Evolutionary conservation across 2,329 filamentous ascomycete species (phyloP).

Genomic region (Pseudocercospora eumusae): DNA sequence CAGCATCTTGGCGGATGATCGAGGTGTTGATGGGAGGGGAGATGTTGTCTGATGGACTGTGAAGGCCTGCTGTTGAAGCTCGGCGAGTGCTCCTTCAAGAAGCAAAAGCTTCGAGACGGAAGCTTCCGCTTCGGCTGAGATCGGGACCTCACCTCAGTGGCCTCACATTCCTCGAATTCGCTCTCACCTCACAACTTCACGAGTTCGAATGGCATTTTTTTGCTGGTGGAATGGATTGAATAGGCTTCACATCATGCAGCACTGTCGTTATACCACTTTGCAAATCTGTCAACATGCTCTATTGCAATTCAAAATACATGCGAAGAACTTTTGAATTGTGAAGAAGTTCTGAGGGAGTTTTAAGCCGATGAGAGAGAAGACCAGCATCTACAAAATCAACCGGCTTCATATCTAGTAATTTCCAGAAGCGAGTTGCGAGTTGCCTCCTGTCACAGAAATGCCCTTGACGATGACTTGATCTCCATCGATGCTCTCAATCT

Average conservation of each 20-base stretch:
- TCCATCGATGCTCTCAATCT: constrained; percentile 57
- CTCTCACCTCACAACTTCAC: neutral
- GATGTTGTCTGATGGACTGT: constrained; percentile 7
- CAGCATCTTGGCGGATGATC: constrained; percentile 74
- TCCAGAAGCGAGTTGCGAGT: constrained; percentile 34
- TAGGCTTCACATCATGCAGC: no score
- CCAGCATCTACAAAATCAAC: neutral
- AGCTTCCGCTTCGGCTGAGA: constrained; percentile 12
- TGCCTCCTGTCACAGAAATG: constrained; percentile 48
- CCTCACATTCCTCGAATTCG: neutral
- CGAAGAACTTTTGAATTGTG: no score
- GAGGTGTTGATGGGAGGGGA: constrained; percentile 18
- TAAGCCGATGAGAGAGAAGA: neutral
- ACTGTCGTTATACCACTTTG: neutral
- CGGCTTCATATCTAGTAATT: constrained; percentile 36
- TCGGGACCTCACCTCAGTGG: neutral
- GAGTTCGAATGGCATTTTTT: neutral
- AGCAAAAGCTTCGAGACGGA: constrained; percentile 15
- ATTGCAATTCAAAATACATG: neutral
- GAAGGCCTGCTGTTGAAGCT: constrained; percentile 16
- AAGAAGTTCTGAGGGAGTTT: no score
- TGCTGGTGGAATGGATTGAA: no score
- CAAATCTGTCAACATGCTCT: neutral
- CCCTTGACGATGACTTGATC: constrained; percentile 54
- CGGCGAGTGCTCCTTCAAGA: constrained; percentile 1